Evolutionary conservation across 805 yeast species (phyloP), one percentile per base, ranked within the genome.

Genomic region (Naumovozyma castellii): DNA sequence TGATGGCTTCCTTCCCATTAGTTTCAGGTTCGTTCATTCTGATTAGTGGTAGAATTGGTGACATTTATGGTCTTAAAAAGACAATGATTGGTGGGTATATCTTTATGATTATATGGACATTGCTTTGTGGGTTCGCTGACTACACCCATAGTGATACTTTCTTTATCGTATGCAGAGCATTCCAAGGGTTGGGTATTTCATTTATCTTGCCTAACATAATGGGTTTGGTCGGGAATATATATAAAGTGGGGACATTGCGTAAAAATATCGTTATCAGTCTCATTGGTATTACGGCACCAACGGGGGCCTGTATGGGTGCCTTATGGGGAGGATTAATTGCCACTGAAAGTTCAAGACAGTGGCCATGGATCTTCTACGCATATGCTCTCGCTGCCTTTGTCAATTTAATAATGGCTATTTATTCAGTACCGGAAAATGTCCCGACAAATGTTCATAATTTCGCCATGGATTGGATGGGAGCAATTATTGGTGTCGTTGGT

Each of bases 11-110:
- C 0, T 80, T 75, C 53, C 77, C 85, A 0, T 59, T 83, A 40
- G 75, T 85, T 0, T 74, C 80, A 4, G 90, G 90, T 10, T 79
- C 90, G 0, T 76, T 82, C 45, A 81, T 83, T 37, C 57, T 83
- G 29, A 64, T 78, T 3, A 71, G 81, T 29, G 92, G 92, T 6
- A 68, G 78, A 37, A 52, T 80, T 35, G 92, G 94, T 27, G 94
- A 83, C 51, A 63, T 81, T 10, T 75, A 73, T 48, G 92, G 92
- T 0, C 64, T 79, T 39, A 77, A 75, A 42, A 61, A 55, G 32
- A 58, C 75, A n/a, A 65, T 78, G 39, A 32, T 76, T 0, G 48
- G 65, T 3, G 86, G 90, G 1, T 76, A 77, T 58, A 36, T 58
- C 5, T 72, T 83, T 75, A 59, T 71, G 2, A 49, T 69, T 0